Conservation (phyloP, 2,329 filamentous ascomycete species). For the Graphilbum fragrans region DNA sequence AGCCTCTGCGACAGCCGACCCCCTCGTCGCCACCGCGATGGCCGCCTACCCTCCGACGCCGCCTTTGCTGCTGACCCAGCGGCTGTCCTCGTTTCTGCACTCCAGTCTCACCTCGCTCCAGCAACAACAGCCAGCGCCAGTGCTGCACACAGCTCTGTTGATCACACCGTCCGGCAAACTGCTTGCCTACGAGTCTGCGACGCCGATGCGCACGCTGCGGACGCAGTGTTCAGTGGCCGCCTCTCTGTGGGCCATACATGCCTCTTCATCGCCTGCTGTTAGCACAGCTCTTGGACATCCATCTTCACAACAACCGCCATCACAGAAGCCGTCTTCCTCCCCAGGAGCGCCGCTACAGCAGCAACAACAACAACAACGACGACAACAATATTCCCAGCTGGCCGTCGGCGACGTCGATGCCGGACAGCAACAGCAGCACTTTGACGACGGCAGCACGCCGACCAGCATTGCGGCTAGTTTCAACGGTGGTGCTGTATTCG, state of each 20-base stretch:
- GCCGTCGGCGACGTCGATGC: conserved; percentile 14
- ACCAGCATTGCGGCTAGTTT: conserved; percentile 43
- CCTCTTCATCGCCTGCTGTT: conserved; percentile 44
- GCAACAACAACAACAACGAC: conserved; percentile 9
- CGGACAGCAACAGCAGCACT: conserved; percentile 7
- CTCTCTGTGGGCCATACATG: conserved; percentile 48
- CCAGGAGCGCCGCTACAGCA: neutral
- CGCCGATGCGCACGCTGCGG: conserved; percentile 44
- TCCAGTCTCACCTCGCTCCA: conserved; percentile 29
- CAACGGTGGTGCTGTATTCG: conserved; percentile 35
- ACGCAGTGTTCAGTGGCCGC: conserved; percentile 53
- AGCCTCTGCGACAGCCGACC: too few relatives aligned
- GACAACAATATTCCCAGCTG: neutral
- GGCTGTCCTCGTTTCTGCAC: conserved; percentile 49
- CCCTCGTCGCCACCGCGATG: too few relatives aligned
- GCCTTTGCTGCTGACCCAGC: conserved; percentile 52
- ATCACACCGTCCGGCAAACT: conserved; percentile 50
- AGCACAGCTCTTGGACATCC: conserved; percentile 30
- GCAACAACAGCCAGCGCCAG: conserved; percentile 22
- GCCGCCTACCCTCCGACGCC: conserved; percentile 30
- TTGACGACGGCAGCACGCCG: conserved; percentile 8
- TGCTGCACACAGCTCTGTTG: conserved; percentile 47
- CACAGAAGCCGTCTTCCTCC: neutral
- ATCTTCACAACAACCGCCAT: neutral
- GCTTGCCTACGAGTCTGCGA: conserved; percentile 46